Evolutionary conservation across 768 basidiomycete species (phyloP).

Genomic region (Melanogaster broomeanus): DNA sequence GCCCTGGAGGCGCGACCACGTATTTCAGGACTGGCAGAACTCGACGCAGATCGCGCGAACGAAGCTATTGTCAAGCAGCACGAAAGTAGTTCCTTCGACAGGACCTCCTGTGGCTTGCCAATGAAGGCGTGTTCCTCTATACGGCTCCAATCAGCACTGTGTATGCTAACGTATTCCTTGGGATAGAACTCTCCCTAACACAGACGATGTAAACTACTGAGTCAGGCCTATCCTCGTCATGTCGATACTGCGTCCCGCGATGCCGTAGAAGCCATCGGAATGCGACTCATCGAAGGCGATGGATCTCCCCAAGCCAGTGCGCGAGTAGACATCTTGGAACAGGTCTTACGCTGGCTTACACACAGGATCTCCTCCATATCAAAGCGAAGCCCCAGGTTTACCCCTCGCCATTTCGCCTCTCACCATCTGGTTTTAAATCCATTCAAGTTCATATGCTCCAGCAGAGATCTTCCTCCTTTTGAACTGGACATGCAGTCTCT

Average conservation of each 20-base stretch:
- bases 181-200: slow-evolving; percentile 56
- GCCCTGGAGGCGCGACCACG: slow-evolving; percentile 55
- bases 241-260: slow-evolving; percentile 69
- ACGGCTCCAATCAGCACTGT: background rate
- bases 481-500: slow-evolving; percentile 66
- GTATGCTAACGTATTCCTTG: slow-evolving; percentile 3
- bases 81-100: slow-evolving; percentile 64
- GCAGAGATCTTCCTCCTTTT: slow-evolving; percentile 62
- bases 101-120: too few relatives aligned
- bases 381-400: slow-evolving; percentile 60
- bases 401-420: slow-evolving; percentile 7
- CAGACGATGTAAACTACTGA: slow-evolving; percentile 64
- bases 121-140: slow-evolving; percentile 48
- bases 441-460: slow-evolving; percentile 52
- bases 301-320: slow-evolving; percentile 46
- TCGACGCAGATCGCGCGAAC: too few relatives aligned
- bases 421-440: background rate
- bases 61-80: slow-evolving; percentile 50
- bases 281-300: slow-evolving; percentile 65
- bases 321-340: slow-evolving; percentile 65
- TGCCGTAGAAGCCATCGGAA: too few relatives aligned
- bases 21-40: slow-evolving; percentile 54
- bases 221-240: slow-evolving; percentile 78
- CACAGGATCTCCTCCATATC: too few relatives aligned
- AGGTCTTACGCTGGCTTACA: slow-evolving; percentile 76